These are phyloP conservation scores for Venturia oleaginea DNA, from an alignment of 2,329 filamentous ascomycete genomes.

Conservation along the genomic window DNA sequence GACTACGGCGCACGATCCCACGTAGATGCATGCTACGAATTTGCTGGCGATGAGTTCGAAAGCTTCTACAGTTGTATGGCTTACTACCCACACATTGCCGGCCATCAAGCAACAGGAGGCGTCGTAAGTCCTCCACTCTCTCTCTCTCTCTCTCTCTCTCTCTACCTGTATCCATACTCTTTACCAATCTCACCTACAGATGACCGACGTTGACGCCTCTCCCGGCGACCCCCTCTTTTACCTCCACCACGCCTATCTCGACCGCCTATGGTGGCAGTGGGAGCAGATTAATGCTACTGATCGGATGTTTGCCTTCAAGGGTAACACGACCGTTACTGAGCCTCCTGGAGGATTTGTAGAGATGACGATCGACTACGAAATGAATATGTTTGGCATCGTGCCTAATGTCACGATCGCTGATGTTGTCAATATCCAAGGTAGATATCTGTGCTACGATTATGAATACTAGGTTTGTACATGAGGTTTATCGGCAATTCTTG, in stretches of 20 bases:
- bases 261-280: slow-evolving; percentile 17
- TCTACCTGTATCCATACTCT: background rate
- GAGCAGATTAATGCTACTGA: slow-evolving; percentile 8
- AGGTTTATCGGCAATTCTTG: background rate
- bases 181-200: background rate
- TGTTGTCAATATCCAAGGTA: background rate
- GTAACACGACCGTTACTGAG: background rate
- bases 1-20: background rate
- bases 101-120: slow-evolving; percentile 4
- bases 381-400: background rate
- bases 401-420: background rate
- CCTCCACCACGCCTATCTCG: slow-evolving; percentile 16
- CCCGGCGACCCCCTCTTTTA: slow-evolving; percentile 15
- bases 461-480: background rate
- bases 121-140: background rate
- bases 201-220: background rate
- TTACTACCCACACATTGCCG: background rate
- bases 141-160: no score
- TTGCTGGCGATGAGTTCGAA: background rate
- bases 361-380: background rate
- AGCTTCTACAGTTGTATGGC: background rate
- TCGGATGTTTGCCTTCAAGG: background rate
- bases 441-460: slow-evolving; percentile 3
- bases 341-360: background rate
- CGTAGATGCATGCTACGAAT: background rate